phyloP scores from a whole-genome alignment of 805 yeast species.

The Kodamaea sagamina region DNA sequence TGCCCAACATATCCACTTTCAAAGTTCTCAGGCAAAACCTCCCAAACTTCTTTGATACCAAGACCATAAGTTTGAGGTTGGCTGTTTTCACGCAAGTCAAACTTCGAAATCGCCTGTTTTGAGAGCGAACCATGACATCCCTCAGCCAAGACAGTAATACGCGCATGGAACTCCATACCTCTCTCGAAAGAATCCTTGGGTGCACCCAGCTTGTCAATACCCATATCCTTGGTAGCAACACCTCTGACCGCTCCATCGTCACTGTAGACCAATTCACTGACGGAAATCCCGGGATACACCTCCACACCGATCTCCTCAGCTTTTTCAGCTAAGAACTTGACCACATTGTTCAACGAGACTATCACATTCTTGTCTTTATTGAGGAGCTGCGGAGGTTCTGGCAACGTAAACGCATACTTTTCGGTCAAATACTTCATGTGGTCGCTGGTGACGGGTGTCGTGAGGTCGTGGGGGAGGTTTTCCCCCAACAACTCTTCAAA shows the following conservation, averaged over 20 bases:
- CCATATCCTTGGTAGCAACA: slow-evolving; percentile 93
- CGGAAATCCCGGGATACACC: slow-evolving; percentile 87
- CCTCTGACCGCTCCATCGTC: slow-evolving; percentile 70
- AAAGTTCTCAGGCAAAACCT: slow-evolving; percentile 80
- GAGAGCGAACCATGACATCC: slow-evolving; percentile 98
- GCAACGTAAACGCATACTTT: slow-evolving; percentile 65
- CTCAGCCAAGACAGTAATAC: slow-evolving; percentile 87
- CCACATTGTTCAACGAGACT: slow-evolving; percentile 79
- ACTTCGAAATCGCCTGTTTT: slow-evolving; percentile 72
- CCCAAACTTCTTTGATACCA: slow-evolving; percentile 98
- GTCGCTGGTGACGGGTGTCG: slow-evolving; percentile 75
- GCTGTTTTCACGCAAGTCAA: slow-evolving; percentile 61
- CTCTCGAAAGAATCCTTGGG: slow-evolving; percentile 87
- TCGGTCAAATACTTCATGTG: slow-evolving; percentile 69
- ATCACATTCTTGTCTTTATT: slow-evolving; percentile 83
- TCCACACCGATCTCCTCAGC: slow-evolving; percentile 96
- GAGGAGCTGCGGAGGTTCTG: slow-evolving; percentile 90
- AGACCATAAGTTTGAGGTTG: slow-evolving; percentile 90
- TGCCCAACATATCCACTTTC: slow-evolving; percentile 81
- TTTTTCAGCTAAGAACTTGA: slow-evolving; percentile 75
- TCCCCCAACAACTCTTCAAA: slow-evolving; percentile 78
- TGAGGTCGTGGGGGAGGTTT: slow-evolving; percentile 76
- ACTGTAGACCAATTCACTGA: slow-evolving; percentile 67
- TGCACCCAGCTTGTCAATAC: slow-evolving; percentile 69
- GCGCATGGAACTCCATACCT: slow-evolving; percentile 96